These are phyloP conservation scores for Spergularia marina DNA, from an alignment of 148 eudicot species.

Conservation along the genomic window DNA sequence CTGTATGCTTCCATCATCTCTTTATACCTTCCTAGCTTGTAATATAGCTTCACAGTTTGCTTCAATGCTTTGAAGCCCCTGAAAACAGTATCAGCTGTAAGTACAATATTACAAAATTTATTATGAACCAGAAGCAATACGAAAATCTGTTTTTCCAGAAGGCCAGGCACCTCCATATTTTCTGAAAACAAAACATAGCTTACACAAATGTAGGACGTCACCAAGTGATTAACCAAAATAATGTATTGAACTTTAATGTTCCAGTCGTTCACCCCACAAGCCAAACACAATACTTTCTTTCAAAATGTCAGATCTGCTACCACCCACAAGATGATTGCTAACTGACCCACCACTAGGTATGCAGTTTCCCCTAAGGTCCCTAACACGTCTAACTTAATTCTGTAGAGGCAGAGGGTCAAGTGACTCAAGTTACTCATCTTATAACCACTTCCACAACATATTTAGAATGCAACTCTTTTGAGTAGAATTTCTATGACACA, in stretches of 20 bases:
- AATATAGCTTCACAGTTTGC: constrained; percentile 95
- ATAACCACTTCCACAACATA: not conserved
- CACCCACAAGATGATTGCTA: not conserved
- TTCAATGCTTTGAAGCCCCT: constrained; percentile 99
- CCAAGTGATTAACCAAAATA: not conserved
- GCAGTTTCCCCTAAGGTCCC: not conserved
- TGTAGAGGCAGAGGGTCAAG: not conserved
- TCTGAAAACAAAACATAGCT: not conserved
- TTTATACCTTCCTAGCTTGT: constrained; percentile 77
- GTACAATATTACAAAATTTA: not conserved
- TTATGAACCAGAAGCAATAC: not conserved
- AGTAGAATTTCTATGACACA: no score
- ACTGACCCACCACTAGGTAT: not conserved
- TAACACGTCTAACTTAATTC: not conserved
- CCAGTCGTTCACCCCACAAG: not conserved
- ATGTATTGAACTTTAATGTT: not conserved
- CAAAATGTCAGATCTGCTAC: not conserved
- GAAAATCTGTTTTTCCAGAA: not conserved
- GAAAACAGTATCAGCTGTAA: constrained; percentile 19
- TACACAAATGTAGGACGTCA: not conserved
- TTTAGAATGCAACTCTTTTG: not conserved
- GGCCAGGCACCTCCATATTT: not conserved
- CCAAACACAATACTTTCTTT: not conserved
- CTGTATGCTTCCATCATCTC: constrained; percentile 98
- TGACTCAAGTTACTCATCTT: not conserved